Percentiles rank a stretch among this genome's conserved stretches.
Evolutionary conservation across 2,329 filamentous ascomycete species (phyloP).

Genomic region (Apiospora aurea): DNA sequence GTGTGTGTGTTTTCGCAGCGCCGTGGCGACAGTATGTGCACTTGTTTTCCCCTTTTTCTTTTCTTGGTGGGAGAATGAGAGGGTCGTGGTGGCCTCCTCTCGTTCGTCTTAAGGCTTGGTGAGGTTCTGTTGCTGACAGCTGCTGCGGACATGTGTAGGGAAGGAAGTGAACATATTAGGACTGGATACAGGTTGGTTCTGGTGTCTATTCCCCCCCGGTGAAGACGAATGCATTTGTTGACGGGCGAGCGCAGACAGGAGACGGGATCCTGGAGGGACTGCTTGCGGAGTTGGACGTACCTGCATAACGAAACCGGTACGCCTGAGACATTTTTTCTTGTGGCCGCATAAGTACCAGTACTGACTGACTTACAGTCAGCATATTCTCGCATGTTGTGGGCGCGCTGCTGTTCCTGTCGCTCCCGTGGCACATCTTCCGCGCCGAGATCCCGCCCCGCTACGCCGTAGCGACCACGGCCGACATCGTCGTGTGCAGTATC

Average conservation of each 20-base stretch:
- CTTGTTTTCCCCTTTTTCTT: neutral
- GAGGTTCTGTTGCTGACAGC: slow-evolving; percentile 15
- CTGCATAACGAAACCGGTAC: slow-evolving; percentile 47
- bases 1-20: slow-evolving; percentile 29
- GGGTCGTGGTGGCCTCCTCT: too few relatives aligned
- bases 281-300: slow-evolving; percentile 40
- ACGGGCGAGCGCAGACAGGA: slow-evolving; percentile 2
- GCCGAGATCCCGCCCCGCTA: slow-evolving; percentile 46
- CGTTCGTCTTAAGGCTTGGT: too few relatives aligned
- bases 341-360: neutral
- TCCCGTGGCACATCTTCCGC: slow-evolving; percentile 47
- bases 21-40: slow-evolving; percentile 35
- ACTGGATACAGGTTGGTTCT: slow-evolving; percentile 32
- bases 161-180: slow-evolving; percentile 34
- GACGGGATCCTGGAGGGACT: slow-evolving; percentile 31
- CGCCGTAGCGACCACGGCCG: slow-evolving; percentile 43
- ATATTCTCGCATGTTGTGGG: slow-evolving; percentile 55
- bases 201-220: slow-evolving; percentile 1
- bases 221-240: neutral
- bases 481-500: slow-evolving; percentile 42
- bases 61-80: too few relatives aligned
- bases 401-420: slow-evolving; percentile 46
- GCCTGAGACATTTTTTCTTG: neutral
- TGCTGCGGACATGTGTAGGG: slow-evolving; percentile 23
- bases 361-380: slow-evolving; percentile 45